Percentiles rank a stretch among this genome's conserved stretches.
These are phyloP conservation scores for Apiotrichum siamense DNA, from an alignment of 1,284 basidiomycete genomes.

Conservation along the genomic window DNA sequence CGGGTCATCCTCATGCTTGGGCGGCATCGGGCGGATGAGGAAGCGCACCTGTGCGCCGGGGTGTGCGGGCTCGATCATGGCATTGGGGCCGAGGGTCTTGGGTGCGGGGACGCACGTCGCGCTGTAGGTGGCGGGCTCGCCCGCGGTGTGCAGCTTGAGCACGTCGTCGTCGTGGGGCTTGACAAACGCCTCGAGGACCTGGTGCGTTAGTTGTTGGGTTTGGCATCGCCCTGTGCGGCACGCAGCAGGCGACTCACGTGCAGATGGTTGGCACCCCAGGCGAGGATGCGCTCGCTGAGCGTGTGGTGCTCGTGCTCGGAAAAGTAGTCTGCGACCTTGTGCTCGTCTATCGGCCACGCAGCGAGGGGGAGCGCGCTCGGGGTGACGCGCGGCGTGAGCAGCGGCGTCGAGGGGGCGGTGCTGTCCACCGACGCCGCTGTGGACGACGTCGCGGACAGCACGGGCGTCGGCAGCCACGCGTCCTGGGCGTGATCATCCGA, in stretches of 20 bases:
- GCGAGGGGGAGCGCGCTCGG: background rate
- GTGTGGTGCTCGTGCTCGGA: background rate
- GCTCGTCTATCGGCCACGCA: background rate
- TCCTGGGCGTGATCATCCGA: too few relatives aligned
- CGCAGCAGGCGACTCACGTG: background rate
- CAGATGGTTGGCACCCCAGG: background rate
- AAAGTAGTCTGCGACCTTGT: background rate
- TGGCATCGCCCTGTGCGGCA: background rate
- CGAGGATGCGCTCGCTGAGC: background rate
- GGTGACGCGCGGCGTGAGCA: background rate
- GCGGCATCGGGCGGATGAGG: background rate
- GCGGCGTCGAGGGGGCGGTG: background rate
- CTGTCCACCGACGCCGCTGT: background rate
- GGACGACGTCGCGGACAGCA: background rate
- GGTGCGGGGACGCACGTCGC: background rate
- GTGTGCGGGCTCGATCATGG: background rate
- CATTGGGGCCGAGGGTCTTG: background rate
- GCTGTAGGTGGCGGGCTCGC: too few relatives aligned
- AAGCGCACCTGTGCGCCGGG: background rate
- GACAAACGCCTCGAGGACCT: background rate
- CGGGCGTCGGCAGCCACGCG: background rate
- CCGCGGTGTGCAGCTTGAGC: too few relatives aligned
- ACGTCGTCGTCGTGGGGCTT: background rate
- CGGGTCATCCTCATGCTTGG: background rate
- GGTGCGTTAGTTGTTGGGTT: background rate